Conservation (phyloP, 495 filamentous ascomycete genomes). For the Aspergillus biplanus region DNA sequence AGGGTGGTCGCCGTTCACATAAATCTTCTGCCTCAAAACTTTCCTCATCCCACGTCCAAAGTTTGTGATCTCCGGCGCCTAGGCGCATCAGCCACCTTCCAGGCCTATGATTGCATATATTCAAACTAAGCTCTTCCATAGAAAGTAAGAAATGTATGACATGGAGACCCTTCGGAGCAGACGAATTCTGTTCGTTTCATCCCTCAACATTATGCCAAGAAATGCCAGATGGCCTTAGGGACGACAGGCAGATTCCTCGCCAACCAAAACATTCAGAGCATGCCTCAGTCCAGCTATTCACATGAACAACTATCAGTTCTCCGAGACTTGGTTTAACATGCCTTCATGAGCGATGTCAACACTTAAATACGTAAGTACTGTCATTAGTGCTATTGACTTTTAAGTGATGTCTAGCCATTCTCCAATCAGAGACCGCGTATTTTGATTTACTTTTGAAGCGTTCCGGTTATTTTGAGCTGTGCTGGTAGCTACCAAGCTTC, state of each 20-base stretch:
- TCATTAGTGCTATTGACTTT: neutral
- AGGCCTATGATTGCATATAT: neutral
- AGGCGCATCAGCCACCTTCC: neutral
- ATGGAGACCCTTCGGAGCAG: conserved; percentile 1
- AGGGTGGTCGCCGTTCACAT: neutral
- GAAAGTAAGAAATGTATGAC: conserved; percentile 2
- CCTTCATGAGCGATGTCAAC: neutral
- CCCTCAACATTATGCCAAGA: conserved; percentile 37
- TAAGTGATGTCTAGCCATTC: neutral
- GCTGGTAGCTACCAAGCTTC: neutral
- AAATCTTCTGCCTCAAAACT: neutral
- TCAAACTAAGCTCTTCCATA: neutral
- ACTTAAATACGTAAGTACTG: too few relatives aligned
- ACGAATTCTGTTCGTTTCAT: conserved; percentile 23
- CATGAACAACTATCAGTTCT: neutral
- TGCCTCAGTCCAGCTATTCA: neutral
- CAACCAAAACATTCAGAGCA: conserved; percentile 11
- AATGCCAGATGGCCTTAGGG: conserved; percentile 48
- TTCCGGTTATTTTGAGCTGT: neutral
- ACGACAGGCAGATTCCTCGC: conserved; percentile 21
- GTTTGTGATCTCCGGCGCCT: neutral
- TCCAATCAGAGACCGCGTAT: conserved; percentile 19
- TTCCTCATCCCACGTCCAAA: neutral
- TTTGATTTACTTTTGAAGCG: conserved; percentile 6
- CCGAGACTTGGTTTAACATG: conserved; percentile 2